Conservation (phyloP, 352 stramenopile genomes). For the Pythium grandisporangium region DNA sequence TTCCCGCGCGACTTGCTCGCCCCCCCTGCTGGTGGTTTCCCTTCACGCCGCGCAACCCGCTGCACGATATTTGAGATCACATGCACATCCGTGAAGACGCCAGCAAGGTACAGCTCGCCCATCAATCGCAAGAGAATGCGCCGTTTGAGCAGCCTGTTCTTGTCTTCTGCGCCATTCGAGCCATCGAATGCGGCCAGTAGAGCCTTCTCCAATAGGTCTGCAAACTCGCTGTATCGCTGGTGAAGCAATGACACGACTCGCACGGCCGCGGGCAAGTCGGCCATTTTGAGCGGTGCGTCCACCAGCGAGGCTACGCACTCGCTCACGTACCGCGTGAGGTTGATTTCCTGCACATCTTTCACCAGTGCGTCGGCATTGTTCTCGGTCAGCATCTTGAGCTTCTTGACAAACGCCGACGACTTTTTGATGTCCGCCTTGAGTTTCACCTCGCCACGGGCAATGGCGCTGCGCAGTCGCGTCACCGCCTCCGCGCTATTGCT, state of each 20-base stretch:
- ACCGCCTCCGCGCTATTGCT: constrained; percentile 48
- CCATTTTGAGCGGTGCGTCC: constrained; percentile 80
- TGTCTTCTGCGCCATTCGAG: constrained; percentile 52
- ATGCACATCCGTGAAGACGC: constrained; percentile 66
- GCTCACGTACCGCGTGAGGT: constrained; percentile 93
- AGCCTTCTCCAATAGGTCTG: constrained; percentile 35
- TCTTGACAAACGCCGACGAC: constrained; percentile 97
- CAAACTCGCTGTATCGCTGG: constrained; percentile 88
- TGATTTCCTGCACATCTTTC: constrained; percentile 87
- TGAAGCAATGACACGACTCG: constrained; percentile 87
- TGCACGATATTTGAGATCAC: constrained; percentile 80
- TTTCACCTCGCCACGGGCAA: constrained; percentile 84
- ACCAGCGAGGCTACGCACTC: constrained; percentile 88
- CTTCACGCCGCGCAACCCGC: constrained; percentile 45
- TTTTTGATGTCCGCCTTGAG: constrained; percentile 98
- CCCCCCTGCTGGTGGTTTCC: too few species aligned
- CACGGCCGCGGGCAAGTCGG: constrained; percentile 81
- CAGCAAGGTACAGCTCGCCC: constrained; percentile 72
- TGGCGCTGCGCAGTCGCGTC: constrained; percentile 45
- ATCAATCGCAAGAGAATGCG: constrained; percentile 73
- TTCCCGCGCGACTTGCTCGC: constrained; percentile 25
- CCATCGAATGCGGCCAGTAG: constrained; percentile 52
- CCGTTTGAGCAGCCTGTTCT: constrained; percentile 65
- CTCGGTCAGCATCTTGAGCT: constrained; percentile 84
- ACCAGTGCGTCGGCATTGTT: constrained; percentile 54